Evolutionary conservation across 2,329 filamentous ascomycete genomes (phyloP), one percentile per base, ranked within the genome.

Genomic region (Graphilbum ipis-grandicollis): DNA sequence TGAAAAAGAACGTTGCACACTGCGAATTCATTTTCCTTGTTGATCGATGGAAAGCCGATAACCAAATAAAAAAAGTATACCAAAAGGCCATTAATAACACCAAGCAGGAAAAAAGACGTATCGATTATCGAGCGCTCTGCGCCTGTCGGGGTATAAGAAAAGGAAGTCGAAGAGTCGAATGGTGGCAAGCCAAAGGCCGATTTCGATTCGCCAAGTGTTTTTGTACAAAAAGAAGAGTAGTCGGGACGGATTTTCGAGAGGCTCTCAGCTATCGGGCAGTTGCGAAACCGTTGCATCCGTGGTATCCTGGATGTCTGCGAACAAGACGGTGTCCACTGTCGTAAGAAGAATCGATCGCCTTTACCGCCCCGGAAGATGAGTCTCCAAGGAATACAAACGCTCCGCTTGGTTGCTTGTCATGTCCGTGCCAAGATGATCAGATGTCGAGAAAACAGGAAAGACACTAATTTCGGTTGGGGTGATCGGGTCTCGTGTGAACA

Each of bases 1-100:
- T 48, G 51, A 49, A 51, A 56, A 56, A 54, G n/a, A n/a, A n/a
- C 53, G 44, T 44, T 28, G 22, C 34, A 22, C 49, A 36, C 39
- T 41, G 49, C 31, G 40, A 45, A 50, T 46, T 49, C 46, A 48
- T 48, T 42, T 13, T 44, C 31, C 39, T 43, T 43, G 39, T 32
- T 38, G 31, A 15, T 26, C 39, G 31, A 43, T 33, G 33, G 40
- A 41, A 45, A 44, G 38, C 49, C 45, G 42, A 47, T 43, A 47
- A 33, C 30, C 34, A 34, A 37, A 22, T 17, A 25, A 22, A 36
- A 26, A 2, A 22, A 26, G 36, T 19, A n/a, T 19, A 32, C 33
- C 33, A 31, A 25, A 39, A 32, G 29, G n/a, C n/a, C 4, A 17
- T n/a, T n/a, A 31, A 31, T 17, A 15, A 5, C 9, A 17, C n/a